Conservation (phyloP, 768 basidiomycete species). For the Clavaria fumosa region DNA sequence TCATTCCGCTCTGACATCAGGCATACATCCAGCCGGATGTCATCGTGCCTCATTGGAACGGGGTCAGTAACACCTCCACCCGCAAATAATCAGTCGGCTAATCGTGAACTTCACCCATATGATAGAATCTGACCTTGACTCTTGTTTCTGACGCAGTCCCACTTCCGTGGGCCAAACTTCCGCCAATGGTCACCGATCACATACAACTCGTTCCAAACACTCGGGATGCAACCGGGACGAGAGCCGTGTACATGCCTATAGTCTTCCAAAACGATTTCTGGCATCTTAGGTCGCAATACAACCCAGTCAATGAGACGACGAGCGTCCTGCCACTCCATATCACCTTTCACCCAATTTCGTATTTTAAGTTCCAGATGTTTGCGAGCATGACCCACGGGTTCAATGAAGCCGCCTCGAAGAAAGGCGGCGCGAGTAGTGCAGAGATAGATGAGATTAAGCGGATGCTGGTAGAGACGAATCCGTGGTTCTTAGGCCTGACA, state of each 20-base stretch:
- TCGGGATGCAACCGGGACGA: slow-evolving; percentile 49
- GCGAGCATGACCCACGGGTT: slow-evolving; percentile 77
- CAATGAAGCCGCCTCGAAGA: slow-evolving; percentile 69
- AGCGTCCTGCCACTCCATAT: slow-evolving; percentile 65
- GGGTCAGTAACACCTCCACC: slow-evolving; percentile 37
- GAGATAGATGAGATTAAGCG: slow-evolving; percentile 94
- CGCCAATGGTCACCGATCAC: slow-evolving; percentile 50
- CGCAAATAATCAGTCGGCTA: no score
- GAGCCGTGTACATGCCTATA: slow-evolving; percentile 72
- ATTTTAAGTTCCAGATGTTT: slow-evolving; percentile 78
- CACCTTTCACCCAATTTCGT: slow-evolving; percentile 72
- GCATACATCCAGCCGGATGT: slow-evolving; percentile 23
- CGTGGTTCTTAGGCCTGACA: slow-evolving; percentile 77
- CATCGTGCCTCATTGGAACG: slow-evolving; percentile 76
- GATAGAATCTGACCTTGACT: slow-evolving; percentile 78
- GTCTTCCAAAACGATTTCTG: slow-evolving; percentile 94
- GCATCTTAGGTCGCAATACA: slow-evolving; percentile 68
- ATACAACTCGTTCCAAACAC: slow-evolving; percentile 40
- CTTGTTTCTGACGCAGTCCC: slow-evolving; percentile 57
- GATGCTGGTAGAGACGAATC: slow-evolving; percentile 81
- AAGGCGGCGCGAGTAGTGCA: slow-evolving; percentile 40
- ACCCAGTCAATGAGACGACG: slow-evolving; percentile 78
- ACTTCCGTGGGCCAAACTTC: slow-evolving; percentile 38
- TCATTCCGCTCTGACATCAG: neutral
- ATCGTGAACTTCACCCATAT: no score